A percentile compares a stretch with the other conserved stretches of the same genome.
Evolutionary conservation across 352 stramenopile species (phyloP).

Genomic region (Plasmopara muralis): DNA sequence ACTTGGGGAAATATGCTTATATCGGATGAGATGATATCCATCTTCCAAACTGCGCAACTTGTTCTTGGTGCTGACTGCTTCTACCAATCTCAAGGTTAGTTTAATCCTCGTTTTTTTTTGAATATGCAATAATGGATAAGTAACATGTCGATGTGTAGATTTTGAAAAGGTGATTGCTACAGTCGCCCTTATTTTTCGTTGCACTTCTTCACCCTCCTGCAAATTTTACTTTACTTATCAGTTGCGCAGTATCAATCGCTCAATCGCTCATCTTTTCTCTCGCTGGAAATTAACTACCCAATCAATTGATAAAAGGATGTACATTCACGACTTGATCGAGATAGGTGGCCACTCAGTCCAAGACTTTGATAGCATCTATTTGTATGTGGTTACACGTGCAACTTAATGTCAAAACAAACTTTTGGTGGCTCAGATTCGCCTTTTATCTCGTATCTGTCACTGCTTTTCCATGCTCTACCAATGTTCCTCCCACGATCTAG

Average conservation of each 20-base stretch:
- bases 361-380: slow-evolving; percentile 43
- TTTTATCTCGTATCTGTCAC: slow-evolving; percentile 48
- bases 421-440: slow-evolving; percentile 67
- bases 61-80: slow-evolving; percentile 66
- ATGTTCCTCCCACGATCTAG: slow-evolving; percentile 38
- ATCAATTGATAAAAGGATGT: slow-evolving; percentile 26
- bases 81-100: slow-evolving; percentile 52
- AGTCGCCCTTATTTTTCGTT: slow-evolving; percentile 54
- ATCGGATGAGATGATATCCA: slow-evolving; percentile 17
- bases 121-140: background rate
- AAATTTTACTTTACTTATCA: slow-evolving; percentile 60
- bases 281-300: slow-evolving; percentile 41
- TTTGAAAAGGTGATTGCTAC: slow-evolving; percentile 69
- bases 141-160: slow-evolving; percentile 24
- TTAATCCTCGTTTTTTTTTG: background rate
- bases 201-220: slow-evolving; percentile 23
- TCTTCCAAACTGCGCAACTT: slow-evolving; percentile 36
- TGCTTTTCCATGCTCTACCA: slow-evolving; percentile 12
- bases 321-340: slow-evolving; percentile 15
- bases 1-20: slow-evolving; percentile 40
- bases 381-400: slow-evolving; percentile 41
- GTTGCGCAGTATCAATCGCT: slow-evolving; percentile 53
- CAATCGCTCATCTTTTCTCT: slow-evolving; percentile 45
- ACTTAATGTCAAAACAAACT: slow-evolving; percentile 1
- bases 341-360: background rate